Base-by-base conservation (phyloP, 1,284 basidiomycete species). In the Hortiboletus rubellus region DNA sequence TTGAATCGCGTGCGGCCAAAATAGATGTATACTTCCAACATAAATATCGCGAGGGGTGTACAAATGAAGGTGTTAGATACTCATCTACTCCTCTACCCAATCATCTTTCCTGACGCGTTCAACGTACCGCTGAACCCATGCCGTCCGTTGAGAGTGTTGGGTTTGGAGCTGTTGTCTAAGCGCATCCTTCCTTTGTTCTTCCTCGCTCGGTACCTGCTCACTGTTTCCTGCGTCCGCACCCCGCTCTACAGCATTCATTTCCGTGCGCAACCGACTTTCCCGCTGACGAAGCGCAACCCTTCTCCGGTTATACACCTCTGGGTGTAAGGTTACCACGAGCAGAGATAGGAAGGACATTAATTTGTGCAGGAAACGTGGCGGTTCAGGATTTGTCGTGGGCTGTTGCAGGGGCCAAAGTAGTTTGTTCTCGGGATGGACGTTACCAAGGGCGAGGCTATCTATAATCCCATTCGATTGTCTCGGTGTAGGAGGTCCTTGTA, bases 221-320 rank as follows among this genome's bases (percentile, higher is more conserved):
- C 69, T 75, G 31, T 74, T 73, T 42, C 69, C 71, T 38, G 64
- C 68, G 58, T 74, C 70, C 15, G 59, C 61, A 30, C 70, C 65
- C 48, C 64, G 67, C 51, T 81, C 77, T 37, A 83, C 75, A 22
- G 78, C 74, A 60, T 80, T 82, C 57, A 81, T 82, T 72, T 91
- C 89, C 30, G 83, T 86, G 61, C 88, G 78, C 24, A 92, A 70
- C 36, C 80, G 77, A 5, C 86, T 86, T 72, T 92, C 89, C 42
- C 89, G 75, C 58, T 77, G 77, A 64, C 83, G 75, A 63, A 92
- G 76, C 12, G 79, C 79, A 22, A 68, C 72, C 46, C 89, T 77
- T 60, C 89, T 78, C 57, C 84, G 81, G 63, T 91, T 85, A 84
- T 90, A 91, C 43, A 90, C 76, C 31, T 87, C 89, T 6, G 89